These are phyloP conservation scores for Pneumocystis jirovecii DNA, from an alignment of 1,139 yeast species.

Conservation along the genomic window DNA sequence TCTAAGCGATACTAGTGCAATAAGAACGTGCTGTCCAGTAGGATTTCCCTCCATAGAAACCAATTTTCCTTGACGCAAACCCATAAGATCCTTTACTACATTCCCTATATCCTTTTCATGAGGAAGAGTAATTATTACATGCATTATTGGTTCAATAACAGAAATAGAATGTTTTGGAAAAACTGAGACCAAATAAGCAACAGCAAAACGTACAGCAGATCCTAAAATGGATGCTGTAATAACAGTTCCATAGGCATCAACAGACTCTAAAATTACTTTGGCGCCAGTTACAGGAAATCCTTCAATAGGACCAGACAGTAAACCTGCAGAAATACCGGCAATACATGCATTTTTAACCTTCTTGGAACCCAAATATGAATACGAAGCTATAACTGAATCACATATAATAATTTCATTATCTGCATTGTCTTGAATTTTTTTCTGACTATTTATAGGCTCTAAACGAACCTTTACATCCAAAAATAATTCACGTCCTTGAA, in stretches of 20 bases:
- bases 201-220: background rate
- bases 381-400: slow-evolving; percentile 36
- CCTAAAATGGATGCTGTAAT: background rate
- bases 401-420: slow-evolving; percentile 14
- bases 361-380: slow-evolving; percentile 34
- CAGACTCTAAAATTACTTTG: background rate
- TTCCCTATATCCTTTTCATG: slow-evolving; percentile 33
- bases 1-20: background rate
- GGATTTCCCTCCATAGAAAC: background rate
- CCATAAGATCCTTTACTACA: background rate
- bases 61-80: background rate
- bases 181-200: background rate
- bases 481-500: background rate
- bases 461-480: background rate
- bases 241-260: background rate
- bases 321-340: slow-evolving; percentile 2
- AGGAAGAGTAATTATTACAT: slow-evolving; percentile 84
- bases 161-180: background rate
- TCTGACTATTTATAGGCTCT: background rate
- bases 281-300: slow-evolving; percentile 5
- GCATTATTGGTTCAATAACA: slow-evolving; percentile 91
- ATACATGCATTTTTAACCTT: slow-evolving; percentile 20
- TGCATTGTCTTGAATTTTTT: slow-evolving; percentile 3
- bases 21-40: background rate
- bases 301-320: slow-evolving; percentile 3